These are phyloP conservation scores for Triticum dicoccoides DNA, from an alignment of 176 grass and related monocot genomes.

Conservation along the genomic window DNA sequence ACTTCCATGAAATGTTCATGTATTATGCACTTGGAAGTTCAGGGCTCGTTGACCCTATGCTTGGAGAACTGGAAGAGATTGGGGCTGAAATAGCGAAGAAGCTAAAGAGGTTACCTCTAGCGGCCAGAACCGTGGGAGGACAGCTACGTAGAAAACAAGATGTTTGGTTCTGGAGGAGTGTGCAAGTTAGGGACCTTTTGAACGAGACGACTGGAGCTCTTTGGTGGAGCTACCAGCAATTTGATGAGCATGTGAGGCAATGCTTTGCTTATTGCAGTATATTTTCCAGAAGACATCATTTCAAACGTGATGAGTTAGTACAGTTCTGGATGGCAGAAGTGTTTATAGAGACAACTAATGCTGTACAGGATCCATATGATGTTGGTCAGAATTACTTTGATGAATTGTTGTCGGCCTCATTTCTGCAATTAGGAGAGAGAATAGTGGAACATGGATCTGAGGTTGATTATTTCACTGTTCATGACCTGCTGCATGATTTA, in stretches of 20 bases:
- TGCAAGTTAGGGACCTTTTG: not conserved
- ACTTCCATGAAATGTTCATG: conserved; percentile 16
- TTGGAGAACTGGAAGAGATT: not conserved
- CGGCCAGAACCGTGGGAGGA: not conserved
- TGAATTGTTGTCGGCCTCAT: conserved; percentile 23
- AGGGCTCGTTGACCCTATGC: not conserved
- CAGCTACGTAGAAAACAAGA: not conserved
- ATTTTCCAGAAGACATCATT: not conserved
- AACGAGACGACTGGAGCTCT: not conserved
- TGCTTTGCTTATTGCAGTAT: conserved; percentile 42
- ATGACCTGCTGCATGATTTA: conserved; percentile 40
- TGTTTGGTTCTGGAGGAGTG: not conserved
- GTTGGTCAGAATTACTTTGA: conserved; percentile 1
- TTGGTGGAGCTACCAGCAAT: conserved; percentile 29
- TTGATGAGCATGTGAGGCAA: not conserved
- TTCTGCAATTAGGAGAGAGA: not conserved
- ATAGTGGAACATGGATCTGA: not conserved
- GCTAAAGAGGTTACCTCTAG: not conserved
- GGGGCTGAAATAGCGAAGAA: conserved; percentile 22
- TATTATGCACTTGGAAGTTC: not conserved
- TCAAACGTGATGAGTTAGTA: not conserved
- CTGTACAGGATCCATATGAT: not conserved
- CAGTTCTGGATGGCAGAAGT: conserved; percentile 39
- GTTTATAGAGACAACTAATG: not conserved
- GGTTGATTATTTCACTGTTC: not conserved